Base-by-base conservation (phyloP, 164 flowering plant species). In the Chimonanthus praecox region DNA sequence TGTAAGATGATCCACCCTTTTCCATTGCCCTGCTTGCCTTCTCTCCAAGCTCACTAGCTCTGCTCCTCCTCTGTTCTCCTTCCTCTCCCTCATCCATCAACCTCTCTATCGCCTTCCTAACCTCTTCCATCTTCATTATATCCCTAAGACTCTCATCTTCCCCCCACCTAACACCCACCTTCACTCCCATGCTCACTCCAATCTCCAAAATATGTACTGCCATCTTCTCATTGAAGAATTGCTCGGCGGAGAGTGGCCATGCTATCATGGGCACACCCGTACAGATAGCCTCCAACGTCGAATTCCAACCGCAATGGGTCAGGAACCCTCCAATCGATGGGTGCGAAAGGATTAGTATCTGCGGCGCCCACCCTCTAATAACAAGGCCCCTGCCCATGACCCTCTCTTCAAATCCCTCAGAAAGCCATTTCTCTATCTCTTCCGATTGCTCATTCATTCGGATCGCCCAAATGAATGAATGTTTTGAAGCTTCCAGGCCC, bases 301-400 rank as follows among this genome's bases (percentile, higher is more conserved):
- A 90, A 79, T 90, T 90, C 94, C 94, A 89, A 2, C 90, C 88
- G 47, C 87, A 87, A 47, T 87, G 93, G 1, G 88, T 87, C 47
- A 89, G 33, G 76, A 89, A 88, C 58, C 87, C 91, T 67, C 88
- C 81, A 0, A 83, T 68, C 0, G 92, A 73, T 0, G 75, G 79
- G 74, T 88, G 92, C 1, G 90, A 81, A 48, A 90, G 72, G 4
- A 88, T 86, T 33, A 86, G 72, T 7, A 86, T 80, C 63, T 90
- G 92, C 0, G 92, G 94, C 2, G 92, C 89, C 94, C 94, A 90
- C 8, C 91, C 92, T 54, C 66, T 78, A 43, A 90, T 83, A 50
- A 90, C 3, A 1, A 90, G 74, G 0, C 92, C 90, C 50, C 86
- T 80, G 0, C 79, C 88, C 75, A 78, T 73, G 15, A 75, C 76